Evolutionary conservation across 1,284 basidiomycete species (phyloP), one percentile per base, ranked within the genome.

Genomic region (Prillingera fragicola): DNA sequence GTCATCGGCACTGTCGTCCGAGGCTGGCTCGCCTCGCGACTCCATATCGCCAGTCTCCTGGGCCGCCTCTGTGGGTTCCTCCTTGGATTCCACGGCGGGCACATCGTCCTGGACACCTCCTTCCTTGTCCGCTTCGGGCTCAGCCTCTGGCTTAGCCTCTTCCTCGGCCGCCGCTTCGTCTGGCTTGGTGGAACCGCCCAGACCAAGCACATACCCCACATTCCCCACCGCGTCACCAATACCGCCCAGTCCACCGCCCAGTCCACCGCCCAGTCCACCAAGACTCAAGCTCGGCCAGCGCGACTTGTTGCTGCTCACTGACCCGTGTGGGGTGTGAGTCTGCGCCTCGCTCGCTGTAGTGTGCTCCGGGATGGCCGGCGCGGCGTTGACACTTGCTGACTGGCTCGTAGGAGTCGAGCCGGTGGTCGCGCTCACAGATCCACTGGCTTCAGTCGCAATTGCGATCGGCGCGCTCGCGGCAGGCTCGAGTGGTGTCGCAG

Each of bases 201-300:
- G 33, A 3, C 62, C 59, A n/a, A 67, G 54, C 3, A 49, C 59
- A 4, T 47, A 49, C 3, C 65, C 59, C 14, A 65, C 48, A 39
- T 44, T 61, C 5, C 59, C 62, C 33, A 65, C 41, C 14, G 55
- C 57, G 15, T 62, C 61, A 8, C 54, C 51, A 12, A 62, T 37
- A 4, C 54, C 50, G 3, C 58, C 45, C n/a, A 52, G 26, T n/a
- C 46, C 48, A n/a, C n/a, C n/a, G n/a, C n/a, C n/a, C n/a, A n/a
- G n/a, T n/a, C n/a, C n/a, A n/a, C n/a, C n/a, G n/a, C n/a, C n/a
- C 13, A 56, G 26, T 4, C 38, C 38, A 22, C 43, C 43, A 6
- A 40, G 41, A 6, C 56, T 55, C 33, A 58, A 19, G 10, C 34
- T 42, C 14, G 50, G 44, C 58, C 56, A 56, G n/a, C 47, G 23